These are phyloP conservation scores for Coniochaeta sp. DNA, from an alignment of 2,329 filamentous ascomycete genomes.

Conservation along the genomic window DNA sequence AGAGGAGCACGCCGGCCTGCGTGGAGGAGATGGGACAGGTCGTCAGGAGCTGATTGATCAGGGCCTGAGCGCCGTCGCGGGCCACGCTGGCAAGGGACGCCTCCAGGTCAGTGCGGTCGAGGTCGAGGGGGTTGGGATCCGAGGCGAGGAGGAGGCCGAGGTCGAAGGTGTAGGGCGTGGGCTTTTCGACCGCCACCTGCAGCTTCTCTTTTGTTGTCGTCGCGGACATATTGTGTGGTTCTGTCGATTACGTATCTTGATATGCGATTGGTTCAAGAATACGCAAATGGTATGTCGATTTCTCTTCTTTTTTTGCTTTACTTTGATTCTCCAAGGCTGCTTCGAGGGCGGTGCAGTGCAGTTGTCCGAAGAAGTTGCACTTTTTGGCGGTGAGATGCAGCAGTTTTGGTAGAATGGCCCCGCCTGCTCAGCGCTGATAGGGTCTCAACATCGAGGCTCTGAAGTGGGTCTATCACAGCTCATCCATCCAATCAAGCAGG, in stretches of 20 bases:
- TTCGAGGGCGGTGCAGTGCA: not conserved
- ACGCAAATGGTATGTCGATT: not conserved
- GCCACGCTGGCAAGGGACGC: constrained; percentile 64
- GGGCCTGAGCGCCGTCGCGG: constrained; percentile 81
- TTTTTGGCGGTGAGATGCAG: constrained; percentile 16
- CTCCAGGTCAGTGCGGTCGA: constrained; percentile 51
- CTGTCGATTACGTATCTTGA: not conserved
- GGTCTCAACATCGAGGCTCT: not conserved
- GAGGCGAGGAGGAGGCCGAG: constrained; percentile 81
- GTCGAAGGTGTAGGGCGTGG: constrained; percentile 88
- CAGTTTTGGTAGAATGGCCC: constrained; percentile 8
- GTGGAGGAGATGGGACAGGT: constrained; percentile 74
- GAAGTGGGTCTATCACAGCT: not conserved
- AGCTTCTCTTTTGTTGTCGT: constrained; percentile 38
- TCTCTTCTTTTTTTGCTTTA: too few species aligned
- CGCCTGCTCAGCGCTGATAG: constrained; percentile 3
- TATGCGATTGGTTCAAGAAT: not conserved
- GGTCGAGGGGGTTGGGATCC: constrained; percentile 75
- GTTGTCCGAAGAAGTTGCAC: constrained; percentile 7
- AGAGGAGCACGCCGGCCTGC: constrained; percentile 64
- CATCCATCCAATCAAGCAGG: not conserved
- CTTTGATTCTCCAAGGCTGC: too few species aligned
- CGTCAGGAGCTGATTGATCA: constrained; percentile 90
- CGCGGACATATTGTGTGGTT: constrained; percentile 4
- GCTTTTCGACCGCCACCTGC: constrained; percentile 65